A percentile compares a stretch with the other conserved stretches of the same genome.
phyloP scores from a whole-genome alignment of 805 yeast genomes.

The Wickerhamomyces chambardii region DNA sequence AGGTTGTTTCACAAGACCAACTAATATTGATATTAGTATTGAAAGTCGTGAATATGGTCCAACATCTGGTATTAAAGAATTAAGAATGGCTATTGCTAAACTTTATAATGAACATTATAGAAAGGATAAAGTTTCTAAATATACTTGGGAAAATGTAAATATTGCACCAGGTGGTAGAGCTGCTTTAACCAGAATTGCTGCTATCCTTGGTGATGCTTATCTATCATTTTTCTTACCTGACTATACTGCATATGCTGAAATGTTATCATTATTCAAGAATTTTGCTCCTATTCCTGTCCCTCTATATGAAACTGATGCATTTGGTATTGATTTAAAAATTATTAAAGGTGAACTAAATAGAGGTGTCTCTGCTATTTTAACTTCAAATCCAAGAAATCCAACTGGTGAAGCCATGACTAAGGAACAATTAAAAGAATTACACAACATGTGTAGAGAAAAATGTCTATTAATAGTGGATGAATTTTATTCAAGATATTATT shows the following conservation, averaged over 20 bases:
- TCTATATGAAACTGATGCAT: slow-evolving; percentile 45
- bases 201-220: slow-evolving; percentile 50
- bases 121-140: slow-evolving; percentile 36
- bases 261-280: slow-evolving; percentile 53
- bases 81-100: slow-evolving; percentile 50
- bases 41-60: slow-evolving; percentile 49
- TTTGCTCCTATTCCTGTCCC: slow-evolving; percentile 59
- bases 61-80: slow-evolving; percentile 44
- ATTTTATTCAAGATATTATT: slow-evolving; percentile 50
- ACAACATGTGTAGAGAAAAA: slow-evolving; percentile 38
- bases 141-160: slow-evolving; percentile 51
- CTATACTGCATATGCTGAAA: slow-evolving; percentile 58
- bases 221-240: slow-evolving; percentile 53
- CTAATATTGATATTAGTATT: slow-evolving; percentile 34
- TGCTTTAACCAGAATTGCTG: slow-evolving; percentile 53
- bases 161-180: slow-evolving; percentile 61
- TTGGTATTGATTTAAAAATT: slow-evolving; percentile 43
- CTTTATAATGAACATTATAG: slow-evolving; percentile 48
- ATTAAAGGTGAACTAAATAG: slow-evolving; percentile 42
- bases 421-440: slow-evolving; percentile 36
- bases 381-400: slow-evolving; percentile 57
- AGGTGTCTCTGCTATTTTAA: slow-evolving; percentile 49
- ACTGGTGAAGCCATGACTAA: slow-evolving; percentile 46
- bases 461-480: slow-evolving; percentile 58
- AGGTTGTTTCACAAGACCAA: slow-evolving; percentile 49